phyloP scores from a whole-genome alignment of 371 early-diverging fungal genomes.

The Mortierella sp. region DNA sequence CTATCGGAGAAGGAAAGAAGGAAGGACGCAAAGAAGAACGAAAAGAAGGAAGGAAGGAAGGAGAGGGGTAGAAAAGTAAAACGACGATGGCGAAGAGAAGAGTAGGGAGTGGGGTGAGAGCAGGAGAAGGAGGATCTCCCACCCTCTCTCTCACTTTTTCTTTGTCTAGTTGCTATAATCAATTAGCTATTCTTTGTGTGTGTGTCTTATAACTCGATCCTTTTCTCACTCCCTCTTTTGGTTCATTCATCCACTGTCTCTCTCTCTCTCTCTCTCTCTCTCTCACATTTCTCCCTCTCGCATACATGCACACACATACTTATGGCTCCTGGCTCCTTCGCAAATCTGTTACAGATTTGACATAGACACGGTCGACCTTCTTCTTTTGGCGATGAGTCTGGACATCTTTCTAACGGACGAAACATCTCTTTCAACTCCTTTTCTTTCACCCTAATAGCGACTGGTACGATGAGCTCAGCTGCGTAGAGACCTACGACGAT shows the following conservation, averaged over 20 bases:
- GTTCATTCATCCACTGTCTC: neutral
- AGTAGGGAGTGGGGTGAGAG: neutral
- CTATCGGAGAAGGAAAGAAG: neutral
- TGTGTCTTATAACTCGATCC: no score
- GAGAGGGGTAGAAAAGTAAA: neutral
- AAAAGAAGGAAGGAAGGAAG: neutral
- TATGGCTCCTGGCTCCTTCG: neutral
- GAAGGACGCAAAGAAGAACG: neutral
- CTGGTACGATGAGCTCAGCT: constrained; percentile 58
- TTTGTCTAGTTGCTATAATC: neutral
- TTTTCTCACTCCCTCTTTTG: neutral
- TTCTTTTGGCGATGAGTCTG: constrained; percentile 6
- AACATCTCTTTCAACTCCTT: neutral
- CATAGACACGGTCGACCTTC: neutral
- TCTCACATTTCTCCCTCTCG: neutral
- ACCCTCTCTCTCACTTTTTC: neutral
- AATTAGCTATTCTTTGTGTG: neutral
- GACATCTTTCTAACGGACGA: neutral
- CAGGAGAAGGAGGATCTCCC: constrained; percentile 9
- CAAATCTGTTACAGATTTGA: constrained; percentile 1
- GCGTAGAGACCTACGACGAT: constrained; percentile 53
- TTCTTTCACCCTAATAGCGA: constrained; percentile 31
- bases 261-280: neutral
- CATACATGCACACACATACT: neutral
- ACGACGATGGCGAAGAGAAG: neutral